Base-by-base conservation (phyloP, 805 yeast genomes). In the Candida methanosorbosa region DNA sequence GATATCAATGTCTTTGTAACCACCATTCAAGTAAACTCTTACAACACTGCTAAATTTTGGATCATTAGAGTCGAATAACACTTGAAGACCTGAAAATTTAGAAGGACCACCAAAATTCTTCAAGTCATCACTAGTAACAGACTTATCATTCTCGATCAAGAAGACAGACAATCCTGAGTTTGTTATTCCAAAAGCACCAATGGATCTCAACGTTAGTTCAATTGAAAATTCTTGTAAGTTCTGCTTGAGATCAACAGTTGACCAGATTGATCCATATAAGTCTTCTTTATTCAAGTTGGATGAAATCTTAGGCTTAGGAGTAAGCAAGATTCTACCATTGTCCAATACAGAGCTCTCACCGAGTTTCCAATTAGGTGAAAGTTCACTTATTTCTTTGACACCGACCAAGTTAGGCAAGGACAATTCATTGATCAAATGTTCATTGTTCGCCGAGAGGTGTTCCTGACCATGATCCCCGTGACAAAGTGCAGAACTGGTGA, bases 121-220 rank as follows among this genome's bases (percentile, higher is more conserved):
- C 13, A 60, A 59, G 37, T 61, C 34, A 9, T 37, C 38, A 13
- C 6, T 11, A n/a, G 23, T 21, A 8, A 21, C 8, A 14, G 18
- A n/a, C 4, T 19, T 16, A 16, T 23, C 16, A 14, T 52, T 48
- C 24, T 63, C 63, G n/a, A 72, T 47, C 23, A 78, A 52, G 72
- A 79, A 78, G 31, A 81, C 55, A 1, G 81, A 61, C 18, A 78
- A 46, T 0, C 85, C 85, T 45, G 81, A 75, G 12, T 59, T 61
- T 1, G 74, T 66, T 29, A 52, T 46, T 0, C 78, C 79, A 23
- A 42, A 41, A 7, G 61, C 58, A 6, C 82, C 82, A 7, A 71
- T 52, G 31, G 83, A 72, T 54, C 92, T 68, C 43, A 81, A 68
- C 3, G 80, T 71, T 30, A 72, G 49, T 44, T 81, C 87, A 9